A percentile compares a stretch with the other conserved stretches of the same genome.
These are phyloP conservation scores for Fusarium falciforme DNA, from an alignment of 2,329 filamentous ascomycete species.

Conservation along the genomic window DNA sequence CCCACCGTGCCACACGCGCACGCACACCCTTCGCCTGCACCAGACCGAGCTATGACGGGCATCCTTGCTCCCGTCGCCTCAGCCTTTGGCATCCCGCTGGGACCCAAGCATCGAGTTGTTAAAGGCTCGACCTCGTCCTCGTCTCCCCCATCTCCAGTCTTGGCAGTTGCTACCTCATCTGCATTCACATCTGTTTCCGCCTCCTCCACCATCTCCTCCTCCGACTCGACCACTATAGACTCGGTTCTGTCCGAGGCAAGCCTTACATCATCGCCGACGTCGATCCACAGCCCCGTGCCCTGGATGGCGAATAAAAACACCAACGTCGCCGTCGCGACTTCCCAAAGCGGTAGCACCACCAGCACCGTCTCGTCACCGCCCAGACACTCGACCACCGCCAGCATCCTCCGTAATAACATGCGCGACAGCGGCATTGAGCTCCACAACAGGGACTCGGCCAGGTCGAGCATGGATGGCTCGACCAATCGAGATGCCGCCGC, in stretches of 20 bases:
- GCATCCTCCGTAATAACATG: constrained; percentile 37
- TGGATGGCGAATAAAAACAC: constrained; percentile 28
- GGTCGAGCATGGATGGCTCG: constrained; percentile 46
- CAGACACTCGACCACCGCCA: constrained; percentile 6
- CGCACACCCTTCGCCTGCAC: constrained; percentile 6
- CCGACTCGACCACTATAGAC: constrained; percentile 34
- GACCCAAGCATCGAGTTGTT: constrained; percentile 41
- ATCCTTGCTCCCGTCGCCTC: constrained; percentile 48
- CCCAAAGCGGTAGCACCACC: constrained; percentile 12
- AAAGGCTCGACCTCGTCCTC: constrained; percentile 31
- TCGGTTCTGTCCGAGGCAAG: constrained; percentile 34
- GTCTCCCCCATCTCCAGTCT: constrained; percentile 23
- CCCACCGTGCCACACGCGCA: constrained; percentile 32
- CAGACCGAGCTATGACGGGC: constrained; percentile 44
- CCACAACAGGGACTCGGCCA: constrained; percentile 39
- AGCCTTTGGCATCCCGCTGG: constrained; percentile 49
- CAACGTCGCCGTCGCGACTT: constrained; percentile 14
- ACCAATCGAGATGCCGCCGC: constrained; percentile 17
- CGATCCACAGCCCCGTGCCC: constrained; percentile 1
- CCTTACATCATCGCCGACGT: constrained; percentile 33
- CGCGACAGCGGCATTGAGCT: constrained; percentile 50
- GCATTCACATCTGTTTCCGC: constrained; percentile 23
- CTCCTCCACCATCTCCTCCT: constrained; percentile 9
- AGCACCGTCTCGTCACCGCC: constrained; percentile 22
- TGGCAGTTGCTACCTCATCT: constrained; percentile 19